Conservation (phyloP, 139 green algal genomes). For the Marvania coccoides region DNA sequence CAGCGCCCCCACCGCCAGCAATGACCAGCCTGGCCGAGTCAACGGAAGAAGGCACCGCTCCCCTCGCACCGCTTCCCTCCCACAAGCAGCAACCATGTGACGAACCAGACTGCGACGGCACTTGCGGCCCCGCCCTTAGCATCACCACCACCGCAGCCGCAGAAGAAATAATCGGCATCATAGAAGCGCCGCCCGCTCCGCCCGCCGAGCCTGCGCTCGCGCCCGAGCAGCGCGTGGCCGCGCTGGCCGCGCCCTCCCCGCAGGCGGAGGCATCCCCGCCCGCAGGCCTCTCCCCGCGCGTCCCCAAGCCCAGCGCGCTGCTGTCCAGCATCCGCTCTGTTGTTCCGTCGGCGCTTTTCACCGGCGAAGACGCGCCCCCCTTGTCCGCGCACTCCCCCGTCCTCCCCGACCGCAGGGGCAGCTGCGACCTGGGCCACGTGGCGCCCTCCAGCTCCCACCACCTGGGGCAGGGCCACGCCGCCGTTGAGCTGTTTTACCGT, state of each 20-base stretch:
- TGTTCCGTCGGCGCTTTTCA: too few species aligned
- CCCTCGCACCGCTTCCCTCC: not conserved
- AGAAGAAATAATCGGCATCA: not conserved
- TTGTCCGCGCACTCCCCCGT: too few species aligned
- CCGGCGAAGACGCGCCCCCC: too few species aligned
- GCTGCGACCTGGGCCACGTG: not conserved
- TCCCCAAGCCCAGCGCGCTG: too few species aligned
- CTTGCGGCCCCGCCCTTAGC: not conserved
- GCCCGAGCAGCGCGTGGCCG: too few species aligned
- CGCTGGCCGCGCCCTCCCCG: too few species aligned
- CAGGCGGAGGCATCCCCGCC: too few species aligned
- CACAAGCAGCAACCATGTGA: not conserved
- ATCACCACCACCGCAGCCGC: not conserved
- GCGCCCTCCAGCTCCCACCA: constrained; percentile 6
- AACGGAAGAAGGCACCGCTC: not conserved
- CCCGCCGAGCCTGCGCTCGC: too few species aligned
- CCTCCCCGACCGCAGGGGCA: not conserved
- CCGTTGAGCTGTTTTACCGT: constrained; percentile 69
- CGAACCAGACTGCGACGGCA: not conserved
- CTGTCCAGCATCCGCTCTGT: too few species aligned
- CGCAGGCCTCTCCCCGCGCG: too few species aligned
- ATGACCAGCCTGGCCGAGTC: not conserved
- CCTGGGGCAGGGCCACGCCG: constrained; percentile 44
- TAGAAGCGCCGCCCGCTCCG: not conserved
- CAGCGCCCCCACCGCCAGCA: not conserved